These are phyloP conservation scores for Lycium barbarum DNA, from an alignment of 257 asterid species.

Conservation along the genomic window DNA sequence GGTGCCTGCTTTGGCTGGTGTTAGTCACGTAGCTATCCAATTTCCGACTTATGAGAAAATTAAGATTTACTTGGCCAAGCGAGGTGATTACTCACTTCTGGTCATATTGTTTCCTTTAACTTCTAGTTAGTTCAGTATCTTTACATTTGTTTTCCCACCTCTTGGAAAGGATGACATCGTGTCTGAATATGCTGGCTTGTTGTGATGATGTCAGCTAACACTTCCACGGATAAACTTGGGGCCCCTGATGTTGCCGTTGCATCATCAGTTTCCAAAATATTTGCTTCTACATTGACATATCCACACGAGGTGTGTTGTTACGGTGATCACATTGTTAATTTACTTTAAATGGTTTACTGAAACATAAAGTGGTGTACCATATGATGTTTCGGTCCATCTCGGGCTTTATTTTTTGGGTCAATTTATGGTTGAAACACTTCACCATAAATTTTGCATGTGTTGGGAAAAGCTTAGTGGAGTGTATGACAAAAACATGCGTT, in stretches of 20 bases:
- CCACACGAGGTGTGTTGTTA: slow-evolving; percentile 78
- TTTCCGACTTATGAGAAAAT: slow-evolving; percentile 91
- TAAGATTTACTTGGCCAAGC: slow-evolving; percentile 76
- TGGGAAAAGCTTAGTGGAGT: background rate
- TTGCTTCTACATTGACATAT: slow-evolving; percentile 93
- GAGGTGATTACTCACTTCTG: slow-evolving; percentile 44
- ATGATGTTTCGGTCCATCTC: background rate
- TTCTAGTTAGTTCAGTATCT: slow-evolving; percentile 15
- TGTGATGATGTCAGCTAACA: slow-evolving; percentile 59
- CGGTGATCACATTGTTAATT: background rate
- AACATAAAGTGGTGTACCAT: background rate
- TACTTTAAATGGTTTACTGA: background rate
- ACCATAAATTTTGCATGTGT: background rate
- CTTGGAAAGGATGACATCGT: slow-evolving; percentile 28
- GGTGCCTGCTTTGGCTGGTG: slow-evolving; percentile 95
- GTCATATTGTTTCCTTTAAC: background rate
- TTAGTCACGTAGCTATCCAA: slow-evolving; percentile 94
- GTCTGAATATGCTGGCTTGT: slow-evolving; percentile 33
- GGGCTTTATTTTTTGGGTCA: background rate
- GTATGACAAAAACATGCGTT: background rate
- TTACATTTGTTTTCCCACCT: slow-evolving; percentile 25
- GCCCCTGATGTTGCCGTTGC: slow-evolving; percentile 88
- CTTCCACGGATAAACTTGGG: slow-evolving; percentile 68
- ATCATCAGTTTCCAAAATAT: slow-evolving; percentile 89
- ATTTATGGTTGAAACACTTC: background rate